Evolutionary conservation across 148 eudicot species (phyloP).

Genomic region (Chenopodium suecicum): DNA sequence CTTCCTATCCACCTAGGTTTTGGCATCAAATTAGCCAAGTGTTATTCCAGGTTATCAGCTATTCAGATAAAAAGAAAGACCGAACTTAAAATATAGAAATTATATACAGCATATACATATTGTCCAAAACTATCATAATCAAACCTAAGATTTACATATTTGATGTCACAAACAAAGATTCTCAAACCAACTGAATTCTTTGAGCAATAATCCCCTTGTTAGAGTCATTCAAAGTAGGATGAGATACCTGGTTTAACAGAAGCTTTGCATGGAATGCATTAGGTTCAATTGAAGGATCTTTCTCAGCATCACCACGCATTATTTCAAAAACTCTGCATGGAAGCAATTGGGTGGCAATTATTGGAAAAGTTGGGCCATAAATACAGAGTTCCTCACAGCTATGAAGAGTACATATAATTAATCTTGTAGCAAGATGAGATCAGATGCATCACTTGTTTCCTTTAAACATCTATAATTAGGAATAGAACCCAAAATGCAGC

Average conservation of each 20-base stretch:
- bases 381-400: neutral
- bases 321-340: constrained; percentile 81
- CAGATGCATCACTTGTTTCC: neutral
- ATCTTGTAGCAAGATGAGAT: neutral
- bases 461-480: neutral
- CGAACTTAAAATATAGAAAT: neutral
- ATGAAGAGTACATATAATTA: neutral
- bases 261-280: constrained; percentile 70
- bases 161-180: neutral
- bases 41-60: constrained; percentile 4
- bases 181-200: neutral
- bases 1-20: constrained; percentile 86
- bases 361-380: neutral
- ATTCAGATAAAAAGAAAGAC: neutral
- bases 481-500: neutral
- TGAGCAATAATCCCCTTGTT: neutral
- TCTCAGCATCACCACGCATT: constrained; percentile 73
- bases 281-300: constrained; percentile 67
- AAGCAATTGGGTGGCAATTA: constrained; percentile 2
- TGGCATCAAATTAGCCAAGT: constrained; percentile 15
- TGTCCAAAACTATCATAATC: neutral
- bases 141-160: neutral
- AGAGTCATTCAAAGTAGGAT: neutral
- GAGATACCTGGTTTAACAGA: constrained; percentile 67
- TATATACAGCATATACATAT: neutral